Base-by-base conservation (phyloP, 164 flowering plant species). In the Pachysandra terminalis region DNA sequence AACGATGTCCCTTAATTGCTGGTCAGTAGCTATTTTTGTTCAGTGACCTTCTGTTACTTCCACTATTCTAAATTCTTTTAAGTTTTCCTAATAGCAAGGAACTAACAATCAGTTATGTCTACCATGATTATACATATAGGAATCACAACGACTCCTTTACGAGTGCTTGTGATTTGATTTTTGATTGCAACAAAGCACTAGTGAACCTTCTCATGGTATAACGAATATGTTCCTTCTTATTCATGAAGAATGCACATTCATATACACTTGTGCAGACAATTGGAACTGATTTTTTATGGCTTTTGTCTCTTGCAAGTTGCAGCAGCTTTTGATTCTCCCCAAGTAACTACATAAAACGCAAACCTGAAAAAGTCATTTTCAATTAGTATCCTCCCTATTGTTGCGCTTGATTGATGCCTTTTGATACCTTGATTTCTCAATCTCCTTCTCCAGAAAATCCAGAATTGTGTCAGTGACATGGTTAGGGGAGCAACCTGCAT, bases 381-480 rank as follows among this genome's bases (percentile, higher is more conserved):
- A 74, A 51, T 66, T 24, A 35, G 58, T 27, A 60, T 72, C 63
- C 45, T 72, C 75, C 21, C 75, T 72, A 7, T 68, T 69, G 32
- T 54, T 56, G 21, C 65, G 73, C 72, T 75, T 65, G 58, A 87
- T 85, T n/a, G 89, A 83, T 51, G 89, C 90, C 75, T 83, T 87
- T 45, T 85, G 76, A 59, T 81, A 78, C 70, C 89, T 86, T 72
- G 65, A 16, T 73, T 80, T 89, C 22, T 89, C 94, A 56, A 91
- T 84, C 76, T 88, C 95, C 70, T 81, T 88, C 66, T 82, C 97
- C 58, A 93, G 75, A 68, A 75, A 88, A 69, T 91, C 96, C 73
- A 93, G 74, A 59, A 78, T 87, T 13, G 97, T 89, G 64, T 93
- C 96, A 3, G 97, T 93, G 67, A 93, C 87, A 74, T 86, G 90